These are phyloP conservation scores for Pestalotiopsis sp. DNA, from an alignment of 2,329 filamentous ascomycete genomes.

Conservation along the genomic window DNA sequence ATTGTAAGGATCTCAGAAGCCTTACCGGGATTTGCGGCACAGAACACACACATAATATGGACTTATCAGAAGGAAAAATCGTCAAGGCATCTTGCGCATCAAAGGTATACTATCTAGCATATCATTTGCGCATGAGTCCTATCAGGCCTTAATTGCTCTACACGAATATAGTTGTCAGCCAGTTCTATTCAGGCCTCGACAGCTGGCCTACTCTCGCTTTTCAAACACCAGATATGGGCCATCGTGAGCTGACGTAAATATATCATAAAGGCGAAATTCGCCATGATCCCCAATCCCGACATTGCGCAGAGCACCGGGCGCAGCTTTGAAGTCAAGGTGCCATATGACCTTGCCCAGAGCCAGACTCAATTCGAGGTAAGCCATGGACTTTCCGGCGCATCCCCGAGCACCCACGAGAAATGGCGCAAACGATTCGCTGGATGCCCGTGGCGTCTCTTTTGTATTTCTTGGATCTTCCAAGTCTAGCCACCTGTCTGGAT, in stretches of 20 bases:
- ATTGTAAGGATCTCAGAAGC: too few species aligned
- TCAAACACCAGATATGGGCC: not conserved
- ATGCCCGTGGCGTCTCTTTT: not conserved
- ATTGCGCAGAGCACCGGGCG: not conserved
- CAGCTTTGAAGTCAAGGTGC: conserved; percentile 18
- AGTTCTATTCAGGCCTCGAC: too few species aligned
- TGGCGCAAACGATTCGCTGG: conserved; percentile 25
- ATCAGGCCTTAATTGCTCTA: too few species aligned
- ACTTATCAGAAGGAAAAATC: too few species aligned
- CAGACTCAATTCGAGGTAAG: conserved; percentile 24
- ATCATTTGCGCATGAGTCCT: too few species aligned
- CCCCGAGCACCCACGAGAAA: conserved; percentile 37
- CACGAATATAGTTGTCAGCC: too few species aligned
- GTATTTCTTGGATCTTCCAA: not conserved
- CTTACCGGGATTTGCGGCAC: too few species aligned
- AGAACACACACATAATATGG: too few species aligned
- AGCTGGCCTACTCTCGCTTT: not conserved
- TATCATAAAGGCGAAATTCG: not conserved
- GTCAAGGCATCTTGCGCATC: too few species aligned
- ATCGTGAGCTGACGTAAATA: not conserved
- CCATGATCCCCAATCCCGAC: not conserved
- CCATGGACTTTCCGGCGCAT: conserved; percentile 35
- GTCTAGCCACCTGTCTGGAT: not conserved
- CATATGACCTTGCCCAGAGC: conserved; percentile 22
- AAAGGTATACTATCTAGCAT: too few species aligned